Conservation (phyloP, 352 stramenopile species). For the Globisporangium irregulare region DNA sequence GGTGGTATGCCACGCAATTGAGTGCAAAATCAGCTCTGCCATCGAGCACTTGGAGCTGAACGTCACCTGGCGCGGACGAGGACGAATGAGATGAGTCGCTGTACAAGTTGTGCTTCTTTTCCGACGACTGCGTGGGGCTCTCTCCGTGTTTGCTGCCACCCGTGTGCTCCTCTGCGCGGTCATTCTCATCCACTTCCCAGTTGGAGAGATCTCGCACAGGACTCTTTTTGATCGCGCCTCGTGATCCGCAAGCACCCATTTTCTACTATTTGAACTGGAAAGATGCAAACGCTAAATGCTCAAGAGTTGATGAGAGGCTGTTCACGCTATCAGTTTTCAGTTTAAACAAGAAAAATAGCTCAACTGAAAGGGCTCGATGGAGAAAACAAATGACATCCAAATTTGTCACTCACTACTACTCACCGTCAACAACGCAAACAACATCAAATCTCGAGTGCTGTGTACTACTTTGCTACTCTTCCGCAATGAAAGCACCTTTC, state of each 20-base stretch:
- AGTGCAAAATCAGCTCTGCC: slow-evolving; percentile 30
- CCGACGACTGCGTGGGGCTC: background rate
- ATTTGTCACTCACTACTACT: too few species aligned
- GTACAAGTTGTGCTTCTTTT: slow-evolving; percentile 12
- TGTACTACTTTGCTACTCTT: background rate
- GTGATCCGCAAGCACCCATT: slow-evolving; percentile 59
- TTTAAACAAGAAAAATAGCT: too few species aligned
- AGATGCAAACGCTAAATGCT: background rate
- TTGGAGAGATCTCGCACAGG: slow-evolving; percentile 29
- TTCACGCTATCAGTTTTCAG: too few species aligned
- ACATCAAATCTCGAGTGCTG: background rate
- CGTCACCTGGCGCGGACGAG: background rate
- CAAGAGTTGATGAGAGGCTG: too few species aligned
- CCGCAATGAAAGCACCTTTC: background rate
- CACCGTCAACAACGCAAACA: background rate
- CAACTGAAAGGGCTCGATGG: too few species aligned
- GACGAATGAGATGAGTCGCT: background rate
- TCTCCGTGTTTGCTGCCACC: background rate
- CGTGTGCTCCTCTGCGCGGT: background rate
- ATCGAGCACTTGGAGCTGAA: background rate
- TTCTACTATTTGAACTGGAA: background rate
- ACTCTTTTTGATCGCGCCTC: slow-evolving; percentile 14
- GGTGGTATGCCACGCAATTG: slow-evolving; percentile 47
- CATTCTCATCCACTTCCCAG: slow-evolving; percentile 39
- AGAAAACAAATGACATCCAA: too few species aligned